A percentile compares a stretch with the other conserved stretches of the same genome.
Evolutionary conservation across 768 basidiomycete species (phyloP).

Genomic region (Rhodotorula kratochvilovae): DNA sequence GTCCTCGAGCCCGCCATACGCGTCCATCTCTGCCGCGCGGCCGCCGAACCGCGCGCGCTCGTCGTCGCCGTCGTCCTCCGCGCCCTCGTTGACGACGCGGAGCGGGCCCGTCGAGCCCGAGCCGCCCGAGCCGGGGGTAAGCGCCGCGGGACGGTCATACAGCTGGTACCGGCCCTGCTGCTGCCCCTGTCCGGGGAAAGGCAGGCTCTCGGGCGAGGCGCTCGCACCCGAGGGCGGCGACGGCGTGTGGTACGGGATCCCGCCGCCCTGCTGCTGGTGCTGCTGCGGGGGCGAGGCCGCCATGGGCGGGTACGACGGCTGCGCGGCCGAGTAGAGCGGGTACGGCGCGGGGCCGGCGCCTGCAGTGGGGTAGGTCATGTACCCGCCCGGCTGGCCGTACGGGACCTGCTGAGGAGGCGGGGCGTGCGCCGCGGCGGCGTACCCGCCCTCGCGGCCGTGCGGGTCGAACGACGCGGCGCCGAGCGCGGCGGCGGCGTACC

Average conservation of each 20-base stretch:
- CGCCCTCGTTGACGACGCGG: slow-evolving; percentile 6
- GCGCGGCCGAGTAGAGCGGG: neutral
- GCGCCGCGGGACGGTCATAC: neutral
- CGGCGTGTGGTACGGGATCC: neutral
- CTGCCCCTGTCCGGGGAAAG: neutral
- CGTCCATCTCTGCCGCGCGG: neutral
- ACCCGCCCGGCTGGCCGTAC: neutral
- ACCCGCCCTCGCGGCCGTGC: slow-evolving; percentile 20
- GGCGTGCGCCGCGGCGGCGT: neutral
- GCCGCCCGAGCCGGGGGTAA: neutral
- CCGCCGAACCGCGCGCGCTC: neutral
- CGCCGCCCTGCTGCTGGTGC: neutral
- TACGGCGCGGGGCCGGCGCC: neutral
- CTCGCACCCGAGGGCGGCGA: neutral
- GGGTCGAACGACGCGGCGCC: slow-evolving; percentile 7
- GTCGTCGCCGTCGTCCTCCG: neutral
- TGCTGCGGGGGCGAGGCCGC: neutral
- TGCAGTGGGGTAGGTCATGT: neutral
- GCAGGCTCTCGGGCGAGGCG: neutral
- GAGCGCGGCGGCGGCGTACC: neutral
- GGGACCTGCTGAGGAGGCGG: neutral
- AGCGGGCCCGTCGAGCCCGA: too few species aligned
- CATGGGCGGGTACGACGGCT: neutral
- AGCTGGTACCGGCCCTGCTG: neutral
- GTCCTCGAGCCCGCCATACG: slow-evolving; percentile 13